Base-by-base conservation (phyloP, 371 early-diverging fungal species). In the Funneliformis caledonium region DNA sequence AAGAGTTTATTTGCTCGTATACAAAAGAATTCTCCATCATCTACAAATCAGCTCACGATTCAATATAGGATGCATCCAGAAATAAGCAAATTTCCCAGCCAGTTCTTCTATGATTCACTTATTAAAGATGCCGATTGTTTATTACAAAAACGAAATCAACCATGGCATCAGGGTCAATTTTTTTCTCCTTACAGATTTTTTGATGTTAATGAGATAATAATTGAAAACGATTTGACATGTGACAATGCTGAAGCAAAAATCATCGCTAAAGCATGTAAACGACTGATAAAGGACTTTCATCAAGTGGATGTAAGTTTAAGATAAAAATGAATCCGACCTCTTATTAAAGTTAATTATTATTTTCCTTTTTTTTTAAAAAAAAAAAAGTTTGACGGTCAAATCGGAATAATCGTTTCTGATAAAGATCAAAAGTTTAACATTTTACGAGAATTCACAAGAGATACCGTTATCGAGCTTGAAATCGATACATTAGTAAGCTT, bases 31-130 rank as follows among this genome's bases (percentile, higher is more conserved):
- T 80, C 88, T 8, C 93, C 94, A 0, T 82, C 91, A 6, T 85
- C 87, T 8, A 93, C 96, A 16, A 88, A 91, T 80, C 83, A 97
- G 65, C 84, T 98, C 43, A 91, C 94, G 80, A 97, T 96, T 61
- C 97, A 98, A 87, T 99, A 98, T 83, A 95, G 98, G 82, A 98
- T 99, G 99, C 97, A 99, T 81, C 97, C 97, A 3, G 89, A 91
- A 16, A 98, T 99, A 61, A 96, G 97, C 72, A 72, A 45, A 11
- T 94, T 97, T 69, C 98, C 98, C 0, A 92, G 91, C 52, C 83
- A 87, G 4, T 87, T 93, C 37, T 98, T 98, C 77, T 99, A 99
- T 84, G 84, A 91, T 26, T 89, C 91, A 2, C 82, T 86, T 56
- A 86, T 99, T 7, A 82, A 85, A 56, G 96, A 99, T 83, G 96